Evolutionary conservation across 345 rosid genomes (phyloP).

Genomic region (Salix purpurea): DNA sequence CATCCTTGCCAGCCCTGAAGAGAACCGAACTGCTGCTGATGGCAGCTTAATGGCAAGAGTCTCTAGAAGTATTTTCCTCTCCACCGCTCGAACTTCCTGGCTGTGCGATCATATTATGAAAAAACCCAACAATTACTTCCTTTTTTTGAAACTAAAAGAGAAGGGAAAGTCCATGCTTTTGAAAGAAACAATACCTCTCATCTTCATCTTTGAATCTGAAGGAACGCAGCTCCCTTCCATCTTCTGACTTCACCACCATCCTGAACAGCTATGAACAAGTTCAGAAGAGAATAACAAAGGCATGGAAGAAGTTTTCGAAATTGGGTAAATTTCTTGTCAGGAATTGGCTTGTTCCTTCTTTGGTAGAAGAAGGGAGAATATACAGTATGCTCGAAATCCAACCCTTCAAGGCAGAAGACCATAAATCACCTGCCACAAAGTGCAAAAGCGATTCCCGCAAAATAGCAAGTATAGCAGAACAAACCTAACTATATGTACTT

Average conservation of each 20-base stretch:
- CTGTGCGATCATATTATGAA: constrained; percentile 27
- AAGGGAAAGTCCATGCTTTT: neutral
- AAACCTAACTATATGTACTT: too few relatives aligned
- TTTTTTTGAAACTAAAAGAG: neutral
- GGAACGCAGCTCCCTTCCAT: constrained; percentile 82
- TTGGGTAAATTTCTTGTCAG: neutral
- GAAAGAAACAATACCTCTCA: constrained; percentile 40
- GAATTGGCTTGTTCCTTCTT: too few relatives aligned
- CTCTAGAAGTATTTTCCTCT: constrained; percentile 75
- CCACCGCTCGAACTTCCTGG: constrained; percentile 95
- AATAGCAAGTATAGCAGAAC: too few relatives aligned
- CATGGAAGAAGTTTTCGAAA: neutral
- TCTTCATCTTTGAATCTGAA: constrained; percentile 89
- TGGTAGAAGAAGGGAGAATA: too few relatives aligned
- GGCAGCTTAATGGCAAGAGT: constrained; percentile 73
- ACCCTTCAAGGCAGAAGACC: too few relatives aligned
- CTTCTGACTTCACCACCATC: constrained; percentile 74
- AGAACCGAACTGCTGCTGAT: constrained; percentile 54
- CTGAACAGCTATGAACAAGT: constrained; percentile 71
- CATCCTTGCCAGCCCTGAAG: constrained; percentile 58
- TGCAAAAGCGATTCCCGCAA: too few relatives aligned
- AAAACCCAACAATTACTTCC: neutral
- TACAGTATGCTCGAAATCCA: too few relatives aligned
- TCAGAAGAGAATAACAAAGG: constrained; percentile 27
- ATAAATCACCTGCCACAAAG: too few relatives aligned